Percentiles rank a stretch among this genome's conserved stretches.
Evolutionary conservation across 768 basidiomycete genomes (phyloP).

Genomic region (Naematelia aurantialba): DNA sequence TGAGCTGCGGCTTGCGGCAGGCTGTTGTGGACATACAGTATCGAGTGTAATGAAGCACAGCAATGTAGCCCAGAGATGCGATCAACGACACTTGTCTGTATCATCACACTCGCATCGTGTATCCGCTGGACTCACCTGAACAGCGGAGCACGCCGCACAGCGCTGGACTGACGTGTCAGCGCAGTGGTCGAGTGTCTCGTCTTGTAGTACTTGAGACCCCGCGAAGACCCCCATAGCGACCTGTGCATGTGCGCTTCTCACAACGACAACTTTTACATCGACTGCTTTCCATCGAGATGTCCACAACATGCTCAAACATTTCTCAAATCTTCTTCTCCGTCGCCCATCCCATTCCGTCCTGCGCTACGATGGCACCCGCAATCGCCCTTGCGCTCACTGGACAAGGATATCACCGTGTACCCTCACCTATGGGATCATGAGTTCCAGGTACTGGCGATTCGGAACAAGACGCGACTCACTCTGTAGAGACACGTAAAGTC

Average conservation of each 20-base stretch:
- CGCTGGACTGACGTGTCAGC: too few species aligned
- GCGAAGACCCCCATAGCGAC: too few species aligned
- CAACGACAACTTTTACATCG: neutral
- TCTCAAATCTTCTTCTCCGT: neutral
- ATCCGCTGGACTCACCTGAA: too few species aligned
- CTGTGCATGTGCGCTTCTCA: neutral
- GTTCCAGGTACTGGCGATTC: neutral
- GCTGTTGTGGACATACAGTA: too few species aligned
- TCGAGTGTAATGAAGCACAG: too few species aligned
- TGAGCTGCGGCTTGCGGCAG: neutral
- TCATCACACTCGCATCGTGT: too few species aligned
- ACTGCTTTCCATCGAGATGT: neutral
- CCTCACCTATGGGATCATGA: slow-evolving; percentile 2
- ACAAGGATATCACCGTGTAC: slow-evolving; percentile 8
- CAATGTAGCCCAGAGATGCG: too few species aligned
- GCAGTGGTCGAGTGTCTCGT: too few species aligned
- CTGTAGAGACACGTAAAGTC: slow-evolving; percentile 78
- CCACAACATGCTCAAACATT: neutral
- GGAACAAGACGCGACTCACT: slow-evolving; percentile 28
- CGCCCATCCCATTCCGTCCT: too few species aligned
- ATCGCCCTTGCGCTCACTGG: neutral
- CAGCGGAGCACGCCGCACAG: too few species aligned
- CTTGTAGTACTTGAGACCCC: neutral
- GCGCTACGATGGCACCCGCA: too few species aligned
- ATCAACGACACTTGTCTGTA: too few species aligned